phyloP scores from a whole-genome alignment of 106 monocot species.

The Cymbidium sinense region DNA sequence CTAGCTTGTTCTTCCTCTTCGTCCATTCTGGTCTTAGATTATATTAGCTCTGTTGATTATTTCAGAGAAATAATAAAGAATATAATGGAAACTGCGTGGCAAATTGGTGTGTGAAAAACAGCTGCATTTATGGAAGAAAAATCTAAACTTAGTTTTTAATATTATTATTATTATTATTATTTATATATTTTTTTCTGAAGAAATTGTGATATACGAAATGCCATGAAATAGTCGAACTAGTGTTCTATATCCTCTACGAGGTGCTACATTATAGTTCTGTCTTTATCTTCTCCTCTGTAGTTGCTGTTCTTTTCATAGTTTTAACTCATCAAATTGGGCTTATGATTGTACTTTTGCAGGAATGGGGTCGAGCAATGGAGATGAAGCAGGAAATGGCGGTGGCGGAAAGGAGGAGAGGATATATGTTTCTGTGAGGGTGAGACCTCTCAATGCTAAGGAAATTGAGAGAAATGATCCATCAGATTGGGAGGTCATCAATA shows the following conservation, averaged over 20 bases:
- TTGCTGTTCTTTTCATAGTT: background rate
- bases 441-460: conserved; percentile 55
- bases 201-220: background rate
- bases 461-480: conserved; percentile 32
- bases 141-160: too few species aligned
- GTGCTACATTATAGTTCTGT: background rate
- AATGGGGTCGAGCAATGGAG: conserved; percentile 22
- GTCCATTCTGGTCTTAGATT: background rate
- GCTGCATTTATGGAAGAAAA: background rate
- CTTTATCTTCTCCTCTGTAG: background rate
- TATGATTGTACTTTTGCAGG: background rate
- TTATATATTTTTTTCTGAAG: background rate
- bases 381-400: conserved; percentile 2
- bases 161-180: background rate
- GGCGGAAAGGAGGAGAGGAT: conserved; percentile 52
- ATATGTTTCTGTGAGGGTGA: conserved; percentile 54
- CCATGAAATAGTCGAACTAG: background rate
- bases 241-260: background rate
- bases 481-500: conserved; percentile 67
- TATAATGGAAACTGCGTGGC: background rate
- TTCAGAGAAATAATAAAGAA: background rate
- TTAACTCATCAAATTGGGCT: background rate
- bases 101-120: background rate
- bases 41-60: background rate
- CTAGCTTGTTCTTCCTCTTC: background rate